Conservation (phyloP, 371 early-diverging fungal species). For the Choanephora cucurbitarum region DNA sequence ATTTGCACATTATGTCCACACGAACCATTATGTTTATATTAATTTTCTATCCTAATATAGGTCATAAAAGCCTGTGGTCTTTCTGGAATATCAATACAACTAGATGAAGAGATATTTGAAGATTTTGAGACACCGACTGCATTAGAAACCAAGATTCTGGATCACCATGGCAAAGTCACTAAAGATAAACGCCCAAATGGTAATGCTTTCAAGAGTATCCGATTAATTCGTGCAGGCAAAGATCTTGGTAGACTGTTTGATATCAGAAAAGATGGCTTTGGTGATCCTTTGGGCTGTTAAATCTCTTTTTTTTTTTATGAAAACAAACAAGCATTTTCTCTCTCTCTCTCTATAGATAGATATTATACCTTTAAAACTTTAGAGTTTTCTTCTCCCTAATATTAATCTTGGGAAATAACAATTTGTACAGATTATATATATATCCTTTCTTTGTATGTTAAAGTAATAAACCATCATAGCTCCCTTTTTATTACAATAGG, state of each 20-base stretch:
- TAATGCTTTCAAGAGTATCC: conserved; percentile 55
- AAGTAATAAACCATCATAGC: too few relatives aligned
- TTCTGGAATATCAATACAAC: conserved; percentile 46
- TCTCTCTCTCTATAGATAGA: too few relatives aligned
- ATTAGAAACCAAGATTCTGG: conserved; percentile 54
- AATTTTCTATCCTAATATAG: conserved; percentile 15
- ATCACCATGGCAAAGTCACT: conserved; percentile 49
- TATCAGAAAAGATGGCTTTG: conserved; percentile 53
- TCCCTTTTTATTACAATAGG: not conserved
- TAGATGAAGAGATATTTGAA: conserved; percentile 47
- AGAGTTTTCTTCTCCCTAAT: too few relatives aligned
- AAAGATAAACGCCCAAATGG: conserved; percentile 56
- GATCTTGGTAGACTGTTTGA: conserved; percentile 55
- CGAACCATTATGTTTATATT: not conserved
- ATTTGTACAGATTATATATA: too few relatives aligned
- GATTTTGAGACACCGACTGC: conserved; percentile 58
- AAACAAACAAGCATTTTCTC: not conserved
- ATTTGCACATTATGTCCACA: conserved; percentile 1
- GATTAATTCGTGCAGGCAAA: conserved; percentile 44
- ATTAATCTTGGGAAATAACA: too few relatives aligned
- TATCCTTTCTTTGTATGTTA: too few relatives aligned
- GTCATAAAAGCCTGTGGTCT: conserved; percentile 50
- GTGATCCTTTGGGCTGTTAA: conserved; percentile 4
- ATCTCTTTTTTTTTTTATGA: not conserved
- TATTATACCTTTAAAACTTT: not conserved